Base-by-base conservation (phyloP, 208 protist genomes). In the Trypanosoma grayi region DNA sequence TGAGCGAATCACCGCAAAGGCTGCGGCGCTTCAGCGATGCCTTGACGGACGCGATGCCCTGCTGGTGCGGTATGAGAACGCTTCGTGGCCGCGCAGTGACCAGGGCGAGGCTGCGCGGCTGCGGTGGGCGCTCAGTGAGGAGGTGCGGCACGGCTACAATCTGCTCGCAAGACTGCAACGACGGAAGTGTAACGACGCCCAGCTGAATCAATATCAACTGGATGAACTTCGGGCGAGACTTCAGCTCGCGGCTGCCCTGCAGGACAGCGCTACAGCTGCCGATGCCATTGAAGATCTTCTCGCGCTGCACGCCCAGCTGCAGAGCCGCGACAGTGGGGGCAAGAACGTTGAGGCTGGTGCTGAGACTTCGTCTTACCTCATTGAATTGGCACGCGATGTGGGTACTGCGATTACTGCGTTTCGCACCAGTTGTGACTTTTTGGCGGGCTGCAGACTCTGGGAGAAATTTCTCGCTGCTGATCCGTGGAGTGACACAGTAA, bases 351-450 rank as follows among this genome's bases (percentile, higher is more conserved):
- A 44, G 2, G 33, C 30, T 41, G 22, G 40, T 44, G 28, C 39
- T 8, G 11, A 39, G 34, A 39, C 34, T 13, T 14, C 34, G 9
- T 39, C 34, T n/a, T 20, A 22, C 30, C 6, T 60, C 18, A 28
- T 20, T 48, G 24, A 51, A 24, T 24, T 69, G 22, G 33, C 44
- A 22, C 36, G 50, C 25, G 53, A 55, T 4, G 34, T 61, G 14
- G 30, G 27, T 25, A 31, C 36, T 5, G 64, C 64, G 18, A 63
- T 70, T 57, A 63, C 55, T 37, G 55, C 55, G 4, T 62, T 62
- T 59, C 22, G 30, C 6, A 14, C 25, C 13, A 30, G 25, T n/a
- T 31, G 36, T 20, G 47, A 70, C 30, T 70, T 70, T 51, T 30
- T 9, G n/a, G 1, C 46, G 4, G 64, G 24, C 0, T 50, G 43